These are phyloP conservation scores for cucumber (Cucumis sativus) DNA, from an alignment of 306 rosid species.

Conservation along the genomic window DNA sequence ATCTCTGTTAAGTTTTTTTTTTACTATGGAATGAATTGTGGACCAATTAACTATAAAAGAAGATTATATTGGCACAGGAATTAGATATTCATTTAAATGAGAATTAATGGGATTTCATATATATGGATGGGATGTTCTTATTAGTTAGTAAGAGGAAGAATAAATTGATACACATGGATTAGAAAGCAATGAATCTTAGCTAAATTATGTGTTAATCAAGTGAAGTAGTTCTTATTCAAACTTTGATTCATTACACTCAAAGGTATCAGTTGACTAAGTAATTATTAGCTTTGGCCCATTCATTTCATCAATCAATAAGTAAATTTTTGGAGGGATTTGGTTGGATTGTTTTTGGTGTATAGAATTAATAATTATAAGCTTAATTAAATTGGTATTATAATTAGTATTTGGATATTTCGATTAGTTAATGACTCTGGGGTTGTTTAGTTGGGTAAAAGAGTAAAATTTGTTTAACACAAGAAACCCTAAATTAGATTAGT, in stretches of 20 bases:
- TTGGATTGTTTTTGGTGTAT: neutral
- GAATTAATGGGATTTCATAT: neutral
- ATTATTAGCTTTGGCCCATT: neutral
- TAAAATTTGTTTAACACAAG: too few species aligned
- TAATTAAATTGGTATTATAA: neutral
- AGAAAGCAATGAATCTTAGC: neutral
- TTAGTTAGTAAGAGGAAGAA: neutral
- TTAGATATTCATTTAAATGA: too few species aligned
- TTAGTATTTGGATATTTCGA: too few species aligned
- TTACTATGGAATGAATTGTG: neutral
- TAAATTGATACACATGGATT: neutral
- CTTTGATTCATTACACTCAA: neutral
- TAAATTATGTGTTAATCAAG: neutral
- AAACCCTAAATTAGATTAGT: neutral
- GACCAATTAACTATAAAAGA: neutral
- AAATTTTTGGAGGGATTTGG: neutral
- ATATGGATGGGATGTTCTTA: neutral
- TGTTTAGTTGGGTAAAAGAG: too few species aligned
- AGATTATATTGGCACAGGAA: too few species aligned
- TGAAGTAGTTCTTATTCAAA: neutral
- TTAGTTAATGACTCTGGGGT: too few species aligned
- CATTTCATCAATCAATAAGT: neutral
- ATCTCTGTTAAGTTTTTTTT: neutral
- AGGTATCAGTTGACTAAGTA: neutral
- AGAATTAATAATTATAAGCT: neutral